A percentile compares a stretch with the other conserved stretches of the same genome.
These are phyloP conservation scores for Paraconiothyrium sp. DNA, from an alignment of 2,329 filamentous ascomycete genomes.

Conservation along the genomic window DNA sequence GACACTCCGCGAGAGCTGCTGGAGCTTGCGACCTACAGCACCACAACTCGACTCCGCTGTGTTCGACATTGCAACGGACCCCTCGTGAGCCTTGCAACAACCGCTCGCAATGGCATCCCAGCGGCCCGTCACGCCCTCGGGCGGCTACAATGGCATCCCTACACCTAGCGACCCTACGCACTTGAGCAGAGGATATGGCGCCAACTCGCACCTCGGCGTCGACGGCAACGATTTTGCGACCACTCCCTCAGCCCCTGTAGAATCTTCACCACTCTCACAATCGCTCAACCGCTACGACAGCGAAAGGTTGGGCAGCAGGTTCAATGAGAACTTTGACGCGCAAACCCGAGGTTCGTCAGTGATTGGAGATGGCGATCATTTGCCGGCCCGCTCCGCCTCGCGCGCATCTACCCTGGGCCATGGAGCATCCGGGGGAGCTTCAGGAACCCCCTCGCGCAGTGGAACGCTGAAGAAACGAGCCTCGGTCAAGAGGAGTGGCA, in stretches of 20 bases:
- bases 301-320: slow-evolving; percentile 61
- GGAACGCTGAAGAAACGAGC: slow-evolving; percentile 91
- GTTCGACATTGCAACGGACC: neutral
- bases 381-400: slow-evolving; percentile 70
- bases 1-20: neutral
- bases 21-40: slow-evolving; percentile 2
- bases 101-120: slow-evolving; percentile 35
- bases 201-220: slow-evolving; percentile 34
- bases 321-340: slow-evolving; percentile 77
- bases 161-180: slow-evolving; percentile 48
- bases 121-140: slow-evolving; percentile 38
- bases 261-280: slow-evolving; percentile 48
- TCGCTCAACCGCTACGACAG: slow-evolving; percentile 32
- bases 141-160: slow-evolving; percentile 50
- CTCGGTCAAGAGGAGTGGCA: slow-evolving; percentile 77
- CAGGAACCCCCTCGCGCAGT: slow-evolving; percentile 62
- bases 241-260: slow-evolving; percentile 41
- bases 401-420: slow-evolving; percentile 58
- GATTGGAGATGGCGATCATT: slow-evolving; percentile 58
- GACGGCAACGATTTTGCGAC: slow-evolving; percentile 52
- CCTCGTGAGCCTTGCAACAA: neutral
- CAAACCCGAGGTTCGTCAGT: slow-evolving; percentile 73
- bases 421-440: slow-evolving; percentile 54
- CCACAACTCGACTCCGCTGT: neutral
- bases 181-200: slow-evolving; percentile 47